phyloP scores from a whole-genome alignment of 2,329 filamentous ascomycete species.

The Monilinia fructigena region DNA sequence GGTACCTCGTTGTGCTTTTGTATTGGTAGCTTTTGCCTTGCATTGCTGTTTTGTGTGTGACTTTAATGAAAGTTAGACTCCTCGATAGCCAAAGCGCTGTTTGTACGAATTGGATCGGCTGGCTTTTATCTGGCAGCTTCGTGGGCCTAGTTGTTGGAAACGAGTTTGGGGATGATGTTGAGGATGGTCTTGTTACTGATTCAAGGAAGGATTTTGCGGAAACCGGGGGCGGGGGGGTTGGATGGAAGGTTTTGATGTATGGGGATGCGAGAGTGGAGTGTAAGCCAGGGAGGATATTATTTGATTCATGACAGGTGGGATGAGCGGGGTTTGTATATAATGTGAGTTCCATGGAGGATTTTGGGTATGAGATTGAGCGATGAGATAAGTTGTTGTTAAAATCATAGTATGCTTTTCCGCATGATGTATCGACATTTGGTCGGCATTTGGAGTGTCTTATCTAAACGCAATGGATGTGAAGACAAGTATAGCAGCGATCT shows the following conservation, averaged over 20 bases:
- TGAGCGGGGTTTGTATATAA: constrained; percentile 66
- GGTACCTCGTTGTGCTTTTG: too few species aligned
- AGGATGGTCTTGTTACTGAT: constrained; percentile 34
- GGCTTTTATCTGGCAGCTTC: constrained; percentile 50
- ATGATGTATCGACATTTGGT: too few species aligned
- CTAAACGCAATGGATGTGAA: too few species aligned
- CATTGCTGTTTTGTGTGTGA: too few species aligned
- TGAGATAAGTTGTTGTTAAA: neutral
- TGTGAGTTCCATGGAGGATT: constrained; percentile 22
- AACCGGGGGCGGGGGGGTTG: constrained; percentile 59
- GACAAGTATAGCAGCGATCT: too few species aligned
- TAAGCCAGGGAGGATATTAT: constrained; percentile 65
- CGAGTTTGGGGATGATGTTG: constrained; percentile 30
- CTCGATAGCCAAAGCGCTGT: constrained; percentile 49
- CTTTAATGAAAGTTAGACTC: constrained; percentile 41
- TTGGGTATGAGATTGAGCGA: neutral
- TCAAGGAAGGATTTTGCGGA: constrained; percentile 31
- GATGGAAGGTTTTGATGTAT: constrained; percentile 55
- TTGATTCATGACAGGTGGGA: constrained; percentile 64
- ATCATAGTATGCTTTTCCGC: constrained; percentile 50
- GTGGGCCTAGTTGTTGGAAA: constrained; percentile 46
- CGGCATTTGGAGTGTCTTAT: too few species aligned
- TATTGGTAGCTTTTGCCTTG: too few species aligned
- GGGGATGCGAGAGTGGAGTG: constrained; percentile 41
- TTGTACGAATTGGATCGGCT: constrained; percentile 46